Conservation (phyloP, 441 rosid genomes). For the Adansonia madagascariensis region DNA sequence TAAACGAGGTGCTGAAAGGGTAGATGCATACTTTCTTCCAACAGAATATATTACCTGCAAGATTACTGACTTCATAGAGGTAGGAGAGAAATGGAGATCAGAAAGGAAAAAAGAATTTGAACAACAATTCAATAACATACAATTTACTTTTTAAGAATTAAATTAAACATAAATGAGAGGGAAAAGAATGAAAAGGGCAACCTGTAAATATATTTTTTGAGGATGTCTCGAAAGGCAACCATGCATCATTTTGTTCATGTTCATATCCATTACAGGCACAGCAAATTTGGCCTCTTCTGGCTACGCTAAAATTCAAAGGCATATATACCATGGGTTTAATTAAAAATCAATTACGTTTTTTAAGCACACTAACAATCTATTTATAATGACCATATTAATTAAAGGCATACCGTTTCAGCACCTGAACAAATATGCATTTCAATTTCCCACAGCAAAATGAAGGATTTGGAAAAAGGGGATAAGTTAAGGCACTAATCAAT, state of each 20-base stretch:
- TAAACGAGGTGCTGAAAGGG: constrained; percentile 84
- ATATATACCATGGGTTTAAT: constrained; percentile 53
- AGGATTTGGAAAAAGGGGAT: constrained; percentile 13
- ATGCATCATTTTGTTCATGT: constrained; percentile 74
- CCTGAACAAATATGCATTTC: constrained; percentile 85
- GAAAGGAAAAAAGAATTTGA: neutral
- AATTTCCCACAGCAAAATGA: constrained; percentile 57
- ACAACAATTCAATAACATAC: neutral
- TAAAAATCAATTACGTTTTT: neutral
- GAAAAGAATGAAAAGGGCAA: constrained; percentile 33
- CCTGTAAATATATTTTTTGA: constrained; percentile 92
- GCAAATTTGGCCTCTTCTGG: constrained; percentile 89
- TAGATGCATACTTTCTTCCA: constrained; percentile 64
- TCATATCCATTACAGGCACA: constrained; percentile 77
- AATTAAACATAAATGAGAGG: constrained; percentile 20
- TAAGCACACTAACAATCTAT: constrained; percentile 7
- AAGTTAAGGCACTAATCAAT: constrained; percentile 8
- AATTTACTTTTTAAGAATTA: constrained; percentile 14
- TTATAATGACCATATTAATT: constrained; percentile 22
- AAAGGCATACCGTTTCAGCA: constrained; percentile 75
- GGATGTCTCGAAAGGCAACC: constrained; percentile 88
- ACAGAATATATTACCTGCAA: constrained; percentile 77
- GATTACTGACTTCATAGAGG: constrained; percentile 26
- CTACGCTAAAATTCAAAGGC: constrained; percentile 75
- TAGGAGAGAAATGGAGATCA: neutral